phyloP scores from a whole-genome alignment of 179 eudicot species.

The Silene vulgaris region DNA sequence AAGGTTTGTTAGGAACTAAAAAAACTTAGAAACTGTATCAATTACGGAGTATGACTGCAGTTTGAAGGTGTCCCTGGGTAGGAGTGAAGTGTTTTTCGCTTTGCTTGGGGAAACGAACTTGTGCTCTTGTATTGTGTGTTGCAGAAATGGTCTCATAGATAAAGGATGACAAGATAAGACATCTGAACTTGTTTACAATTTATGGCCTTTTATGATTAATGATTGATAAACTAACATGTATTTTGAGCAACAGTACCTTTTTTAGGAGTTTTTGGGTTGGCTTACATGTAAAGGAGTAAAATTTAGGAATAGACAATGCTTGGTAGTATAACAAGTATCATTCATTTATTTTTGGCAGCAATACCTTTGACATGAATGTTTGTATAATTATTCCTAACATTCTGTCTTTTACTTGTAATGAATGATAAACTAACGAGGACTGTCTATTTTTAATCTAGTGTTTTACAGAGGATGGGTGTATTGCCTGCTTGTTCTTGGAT shows the following conservation, averaged over 20 bases:
- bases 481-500: slow-evolving; percentile 10
- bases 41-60: neutral
- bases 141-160: neutral
- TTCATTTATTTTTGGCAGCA: too few species aligned
- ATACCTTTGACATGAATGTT: too few species aligned
- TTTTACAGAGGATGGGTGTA: neutral
- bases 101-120: neutral
- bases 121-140: neutral
- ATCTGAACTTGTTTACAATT: neutral
- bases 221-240: neutral
- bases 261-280: too few species aligned
- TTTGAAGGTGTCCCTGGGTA: neutral
- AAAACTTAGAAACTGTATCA: neutral
- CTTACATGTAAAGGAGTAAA: too few species aligned
- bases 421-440: neutral
- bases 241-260: too few species aligned
- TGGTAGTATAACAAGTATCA: too few species aligned
- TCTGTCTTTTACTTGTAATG: neutral
- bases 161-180: neutral
- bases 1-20: too few species aligned
- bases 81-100: neutral
- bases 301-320: too few species aligned
- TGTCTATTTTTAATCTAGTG: neutral
- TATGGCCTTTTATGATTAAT: neutral
- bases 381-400: too few species aligned